A percentile compares a stretch with the other conserved stretches of the same genome.
phyloP scores from a whole-genome alignment of 176 grass and related monocot species.

The Aegilops umbellulata region DNA sequence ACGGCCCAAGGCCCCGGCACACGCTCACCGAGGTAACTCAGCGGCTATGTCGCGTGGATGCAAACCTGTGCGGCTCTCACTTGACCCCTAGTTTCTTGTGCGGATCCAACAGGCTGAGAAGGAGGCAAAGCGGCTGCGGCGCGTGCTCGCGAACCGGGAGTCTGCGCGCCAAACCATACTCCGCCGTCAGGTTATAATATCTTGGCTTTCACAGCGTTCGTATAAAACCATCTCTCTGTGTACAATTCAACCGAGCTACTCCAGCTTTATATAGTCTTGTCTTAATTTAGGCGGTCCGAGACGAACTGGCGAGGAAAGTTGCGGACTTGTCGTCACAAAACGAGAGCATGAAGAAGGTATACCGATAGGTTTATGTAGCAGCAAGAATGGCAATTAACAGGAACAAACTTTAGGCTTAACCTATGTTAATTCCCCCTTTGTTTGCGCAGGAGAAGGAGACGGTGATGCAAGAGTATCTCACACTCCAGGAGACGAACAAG shows the following conservation, averaged over 20 bases:
- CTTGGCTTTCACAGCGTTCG: background rate
- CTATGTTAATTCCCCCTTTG: background rate
- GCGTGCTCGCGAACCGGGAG: constrained; percentile 78
- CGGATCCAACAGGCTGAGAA: constrained; percentile 45
- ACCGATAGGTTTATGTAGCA: background rate
- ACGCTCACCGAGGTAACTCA: constrained; percentile 59
- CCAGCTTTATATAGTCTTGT: background rate
- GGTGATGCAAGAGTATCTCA: constrained; percentile 46
- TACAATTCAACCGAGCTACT: background rate
- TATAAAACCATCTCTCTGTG: background rate
- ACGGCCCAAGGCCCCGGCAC: constrained; percentile 41
- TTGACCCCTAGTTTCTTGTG: background rate
- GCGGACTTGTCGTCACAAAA: constrained; percentile 52
- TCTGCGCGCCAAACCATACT: constrained; percentile 71
- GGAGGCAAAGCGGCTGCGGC: constrained; percentile 61
- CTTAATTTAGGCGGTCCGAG: constrained; percentile 41
- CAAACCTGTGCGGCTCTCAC: background rate
- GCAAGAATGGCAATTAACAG: background rate
- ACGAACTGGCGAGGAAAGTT: constrained; percentile 58
- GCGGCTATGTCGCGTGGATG: background rate
- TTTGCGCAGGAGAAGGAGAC: constrained; percentile 53
- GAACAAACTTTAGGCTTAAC: background rate
- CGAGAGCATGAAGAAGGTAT: constrained; percentile 60
- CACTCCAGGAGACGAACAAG: constrained; percentile 63
- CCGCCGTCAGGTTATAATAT: constrained; percentile 51